Evolutionary conservation across 2,329 filamentous ascomycete species (phyloP).

Genomic region (Ascocoryne sarcoides): DNA sequence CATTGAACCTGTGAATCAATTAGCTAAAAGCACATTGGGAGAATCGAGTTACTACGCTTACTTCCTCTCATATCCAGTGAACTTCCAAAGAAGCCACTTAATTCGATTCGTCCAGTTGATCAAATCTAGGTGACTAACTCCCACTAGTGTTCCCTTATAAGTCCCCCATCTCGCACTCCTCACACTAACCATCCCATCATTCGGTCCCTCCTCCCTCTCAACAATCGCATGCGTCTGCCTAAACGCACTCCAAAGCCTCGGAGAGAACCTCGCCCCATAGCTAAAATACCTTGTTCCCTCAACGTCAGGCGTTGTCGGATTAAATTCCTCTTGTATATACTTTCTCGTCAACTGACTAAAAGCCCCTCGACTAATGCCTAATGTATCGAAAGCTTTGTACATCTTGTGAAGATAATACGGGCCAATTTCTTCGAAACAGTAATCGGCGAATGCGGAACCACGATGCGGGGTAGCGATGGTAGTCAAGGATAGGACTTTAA

Average conservation of each 20-base stretch:
- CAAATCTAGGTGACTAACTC: slow-evolving; percentile 54
- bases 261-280: slow-evolving; percentile 46
- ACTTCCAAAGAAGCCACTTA: slow-evolving; percentile 43
- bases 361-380: slow-evolving; percentile 49
- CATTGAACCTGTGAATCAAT: slow-evolving; percentile 45
- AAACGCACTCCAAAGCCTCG: slow-evolving; percentile 59
- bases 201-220: slow-evolving; percentile 44
- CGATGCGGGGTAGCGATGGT: slow-evolving; percentile 32
- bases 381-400: slow-evolving; percentile 41
- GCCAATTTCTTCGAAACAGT: slow-evolving; percentile 39
- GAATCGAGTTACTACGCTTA: slow-evolving; percentile 30
- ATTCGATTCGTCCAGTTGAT: slow-evolving; percentile 61
- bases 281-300: slow-evolving; percentile 50
- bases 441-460: slow-evolving; percentile 43
- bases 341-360: slow-evolving; percentile 51
- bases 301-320: slow-evolving; percentile 45
- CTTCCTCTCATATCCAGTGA: slow-evolving; percentile 43
- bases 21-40: slow-evolving; percentile 1
- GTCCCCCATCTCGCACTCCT: slow-evolving; percentile 52
- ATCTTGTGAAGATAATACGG: slow-evolving; percentile 42
- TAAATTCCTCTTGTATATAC: slow-evolving; percentile 53
- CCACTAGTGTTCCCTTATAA: slow-evolving; percentile 54
- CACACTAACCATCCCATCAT: slow-evolving; percentile 61
- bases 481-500: slow-evolving; percentile 35
- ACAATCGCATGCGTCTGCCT: slow-evolving; percentile 44